phyloP scores from a whole-genome alignment of 176 grass and related monocot genomes.

The Bonia amplexicaulis region DNA sequence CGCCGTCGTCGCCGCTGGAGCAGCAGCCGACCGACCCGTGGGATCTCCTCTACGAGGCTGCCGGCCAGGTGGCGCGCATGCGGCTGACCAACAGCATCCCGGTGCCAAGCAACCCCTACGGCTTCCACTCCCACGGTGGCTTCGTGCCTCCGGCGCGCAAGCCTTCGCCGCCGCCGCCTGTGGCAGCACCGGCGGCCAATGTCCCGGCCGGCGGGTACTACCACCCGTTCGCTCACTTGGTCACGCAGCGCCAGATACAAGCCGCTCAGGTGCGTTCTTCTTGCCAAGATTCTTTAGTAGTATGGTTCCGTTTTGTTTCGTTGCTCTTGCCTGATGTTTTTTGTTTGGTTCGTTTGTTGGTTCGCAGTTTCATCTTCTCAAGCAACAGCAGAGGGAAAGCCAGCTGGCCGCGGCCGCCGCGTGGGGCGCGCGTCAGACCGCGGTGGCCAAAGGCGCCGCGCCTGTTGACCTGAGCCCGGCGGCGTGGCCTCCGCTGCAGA shows the following conservation, averaged over 20 bases:
- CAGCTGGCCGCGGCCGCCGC: conserved; percentile 32
- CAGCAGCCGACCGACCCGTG: conserved; percentile 44
- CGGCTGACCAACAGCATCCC: conserved; percentile 17
- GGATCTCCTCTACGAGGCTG: conserved; percentile 62
- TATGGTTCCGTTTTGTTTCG: background rate
- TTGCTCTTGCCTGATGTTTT: background rate
- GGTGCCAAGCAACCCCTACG: background rate
- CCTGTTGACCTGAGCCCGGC: conserved; percentile 33
- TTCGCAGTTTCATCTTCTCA: conserved; percentile 64
- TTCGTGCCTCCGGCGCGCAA: conserved; percentile 1
- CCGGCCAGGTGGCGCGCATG: conserved; percentile 62
- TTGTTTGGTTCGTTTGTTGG: background rate
- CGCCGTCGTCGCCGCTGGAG: conserved; percentile 66
- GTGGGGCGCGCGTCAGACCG: background rate
- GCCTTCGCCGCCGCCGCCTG: conserved; percentile 23
- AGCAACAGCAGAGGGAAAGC: conserved; percentile 64
- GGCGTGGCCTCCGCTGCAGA: conserved; percentile 55
- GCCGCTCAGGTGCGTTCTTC: conserved; percentile 48
- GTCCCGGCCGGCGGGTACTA: conserved; percentile 25
- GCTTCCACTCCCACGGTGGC: background rate
- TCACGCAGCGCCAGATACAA: conserved; percentile 66
- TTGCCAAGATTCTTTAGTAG: background rate
- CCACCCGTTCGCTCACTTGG: conserved; percentile 28
- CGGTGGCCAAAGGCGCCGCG: background rate
- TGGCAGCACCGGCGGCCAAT: background rate